A percentile compares a stretch with the other conserved stretches of the same genome.
Conservation (phyloP, 345 rosid genomes). For the Eucalyptus cladocalyx region DNA sequence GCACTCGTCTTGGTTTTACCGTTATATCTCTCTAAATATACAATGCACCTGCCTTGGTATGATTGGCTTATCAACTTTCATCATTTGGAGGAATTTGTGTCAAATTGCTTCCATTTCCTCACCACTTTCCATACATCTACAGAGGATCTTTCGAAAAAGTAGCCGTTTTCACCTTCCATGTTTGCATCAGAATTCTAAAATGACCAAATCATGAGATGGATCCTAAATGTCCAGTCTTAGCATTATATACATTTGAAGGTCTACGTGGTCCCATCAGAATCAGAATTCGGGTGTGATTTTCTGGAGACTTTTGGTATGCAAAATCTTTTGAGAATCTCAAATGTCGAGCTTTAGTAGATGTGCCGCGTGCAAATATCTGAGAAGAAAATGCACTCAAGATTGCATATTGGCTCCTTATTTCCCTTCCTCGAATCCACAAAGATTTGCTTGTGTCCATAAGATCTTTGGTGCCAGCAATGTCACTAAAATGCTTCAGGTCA, state of each 20-base stretch:
- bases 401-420: slow-evolving; percentile 16
- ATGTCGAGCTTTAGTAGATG: not conserved
- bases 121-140: not conserved
- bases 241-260: not conserved
- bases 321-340: not conserved
- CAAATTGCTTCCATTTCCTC: not conserved
- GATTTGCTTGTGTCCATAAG: slow-evolving; percentile 6
- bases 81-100: not conserved
- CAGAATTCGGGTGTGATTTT: not conserved
- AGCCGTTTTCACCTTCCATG: not conserved
- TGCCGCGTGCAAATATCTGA: slow-evolving; percentile 14
- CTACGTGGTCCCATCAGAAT: not conserved
- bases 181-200: not conserved
- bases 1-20: not conserved
- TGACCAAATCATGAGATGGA: not conserved
- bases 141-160: not conserved
- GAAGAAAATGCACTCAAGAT: slow-evolving; percentile 9
- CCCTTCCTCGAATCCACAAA: slow-evolving; percentile 6
- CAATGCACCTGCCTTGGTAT: not conserved
- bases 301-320: not conserved
- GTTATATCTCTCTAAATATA: not conserved
- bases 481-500: slow-evolving; percentile 10
- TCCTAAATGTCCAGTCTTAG: not conserved
- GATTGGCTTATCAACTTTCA: not conserved
- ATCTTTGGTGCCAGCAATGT: slow-evolving; percentile 18